phyloP scores from a whole-genome alignment of 2,329 filamentous ascomycete species.

The Fusarium staphyleae region DNA sequence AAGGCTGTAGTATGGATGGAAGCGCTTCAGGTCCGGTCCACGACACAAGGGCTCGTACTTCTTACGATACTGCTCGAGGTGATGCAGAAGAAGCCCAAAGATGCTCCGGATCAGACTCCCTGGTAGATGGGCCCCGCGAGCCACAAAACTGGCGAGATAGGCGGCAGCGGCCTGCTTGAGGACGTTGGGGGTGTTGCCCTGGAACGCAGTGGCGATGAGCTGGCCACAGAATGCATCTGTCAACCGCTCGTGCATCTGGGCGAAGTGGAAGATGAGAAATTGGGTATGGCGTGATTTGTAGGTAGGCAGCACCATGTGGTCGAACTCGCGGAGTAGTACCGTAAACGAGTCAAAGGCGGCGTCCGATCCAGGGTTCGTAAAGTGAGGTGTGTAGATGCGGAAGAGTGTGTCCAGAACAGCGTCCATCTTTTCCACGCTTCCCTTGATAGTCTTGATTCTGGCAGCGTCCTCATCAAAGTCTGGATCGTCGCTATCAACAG shows the following conservation, averaged over 20 bases:
- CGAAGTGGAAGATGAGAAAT: slow-evolving; percentile 95
- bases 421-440: slow-evolving; percentile 91
- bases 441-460: slow-evolving; percentile 74
- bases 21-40: slow-evolving; percentile 85
- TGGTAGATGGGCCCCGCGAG: slow-evolving; percentile 83
- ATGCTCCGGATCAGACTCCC: slow-evolving; percentile 80
- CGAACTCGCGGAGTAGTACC: slow-evolving; percentile 84
- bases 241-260: slow-evolving; percentile 79
- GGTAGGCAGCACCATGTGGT: slow-evolving; percentile 85
- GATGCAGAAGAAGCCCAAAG: slow-evolving; percentile 78
- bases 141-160: slow-evolving; percentile 94
- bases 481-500: slow-evolving; percentile 72
- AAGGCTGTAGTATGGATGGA: slow-evolving; percentile 84
- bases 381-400: slow-evolving; percentile 77
- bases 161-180: slow-evolving; percentile 85
- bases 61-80: slow-evolving; percentile 77
- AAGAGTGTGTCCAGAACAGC: slow-evolving; percentile 89
- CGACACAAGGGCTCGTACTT: slow-evolving; percentile 77
- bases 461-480: slow-evolving; percentile 69
- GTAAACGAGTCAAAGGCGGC: slow-evolving; percentile 77
- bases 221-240: slow-evolving; percentile 84
- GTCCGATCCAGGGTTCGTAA: slow-evolving; percentile 71
- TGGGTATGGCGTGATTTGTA: slow-evolving; percentile 93
- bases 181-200: slow-evolving; percentile 73
- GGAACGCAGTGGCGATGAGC: slow-evolving; percentile 59